Percentiles rank a stretch among this genome's conserved stretches.
Conservation (phyloP, 1,284 basidiomycete genomes). For the Phenoliferia sp. region DNA sequence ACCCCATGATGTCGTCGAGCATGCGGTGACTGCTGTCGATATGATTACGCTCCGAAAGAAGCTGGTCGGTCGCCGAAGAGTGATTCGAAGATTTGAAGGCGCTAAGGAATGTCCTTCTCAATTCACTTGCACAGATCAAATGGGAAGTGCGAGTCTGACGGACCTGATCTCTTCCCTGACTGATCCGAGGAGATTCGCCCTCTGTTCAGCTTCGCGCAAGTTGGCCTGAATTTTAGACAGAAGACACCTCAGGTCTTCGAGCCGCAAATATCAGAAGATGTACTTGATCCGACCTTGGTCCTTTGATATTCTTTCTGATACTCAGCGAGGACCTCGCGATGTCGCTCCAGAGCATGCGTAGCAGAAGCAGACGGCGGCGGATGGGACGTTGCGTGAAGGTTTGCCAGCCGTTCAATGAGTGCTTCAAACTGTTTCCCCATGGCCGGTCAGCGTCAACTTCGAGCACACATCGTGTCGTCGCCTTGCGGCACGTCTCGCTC, state of each 20-base stretch:
- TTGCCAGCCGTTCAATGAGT: slow-evolving; percentile 26
- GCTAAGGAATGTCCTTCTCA: slow-evolving; percentile 52
- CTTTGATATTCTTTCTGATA: slow-evolving; percentile 74
- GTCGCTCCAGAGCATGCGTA: slow-evolving; percentile 81
- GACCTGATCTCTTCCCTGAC: slow-evolving; percentile 94
- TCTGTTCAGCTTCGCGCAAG: slow-evolving; percentile 75
- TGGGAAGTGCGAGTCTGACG: slow-evolving; percentile 38
- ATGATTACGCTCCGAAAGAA: slow-evolving; percentile 77
- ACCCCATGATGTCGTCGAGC: slow-evolving; percentile 90
- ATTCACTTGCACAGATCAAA: background rate
- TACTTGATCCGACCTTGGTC: slow-evolving; percentile 60
- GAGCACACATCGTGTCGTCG: too few species aligned
- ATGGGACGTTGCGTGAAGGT: slow-evolving; percentile 33
- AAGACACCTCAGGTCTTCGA: background rate
- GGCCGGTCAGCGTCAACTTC: background rate
- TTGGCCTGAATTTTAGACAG: slow-evolving; percentile 53
- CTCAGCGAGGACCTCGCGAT: slow-evolving; percentile 84
- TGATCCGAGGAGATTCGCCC: slow-evolving; percentile 80
- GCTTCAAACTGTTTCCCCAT: slow-evolving; percentile 3
- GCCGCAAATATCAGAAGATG: background rate
- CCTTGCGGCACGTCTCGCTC: too few species aligned
- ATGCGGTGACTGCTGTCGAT: slow-evolving; percentile 92
- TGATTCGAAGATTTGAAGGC: slow-evolving; percentile 67
- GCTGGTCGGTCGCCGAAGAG: slow-evolving; percentile 61
- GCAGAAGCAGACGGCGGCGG: slow-evolving; percentile 76